Evolutionary conservation across 805 yeast genomes (phyloP).

Genomic region (Cyberlindnera nakhonratchasimensis): DNA sequence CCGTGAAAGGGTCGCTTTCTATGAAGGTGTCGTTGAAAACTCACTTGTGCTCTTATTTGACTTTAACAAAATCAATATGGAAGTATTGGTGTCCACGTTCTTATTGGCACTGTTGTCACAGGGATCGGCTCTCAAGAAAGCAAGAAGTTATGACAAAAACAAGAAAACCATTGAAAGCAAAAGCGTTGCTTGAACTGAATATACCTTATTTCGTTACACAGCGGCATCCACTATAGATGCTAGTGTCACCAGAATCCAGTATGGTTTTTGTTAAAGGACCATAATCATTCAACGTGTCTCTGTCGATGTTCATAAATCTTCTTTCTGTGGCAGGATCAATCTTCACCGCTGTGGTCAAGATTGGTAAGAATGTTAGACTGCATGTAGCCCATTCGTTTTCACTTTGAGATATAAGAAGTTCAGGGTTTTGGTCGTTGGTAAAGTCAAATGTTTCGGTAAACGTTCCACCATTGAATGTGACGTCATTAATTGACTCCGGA

Average conservation of each 20-base stretch:
- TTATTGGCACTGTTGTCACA: constrained; percentile 14
- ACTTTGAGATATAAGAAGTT: constrained; percentile 13
- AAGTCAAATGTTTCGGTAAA: constrained; percentile 24
- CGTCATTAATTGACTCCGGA: not conserved
- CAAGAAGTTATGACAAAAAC: not conserved
- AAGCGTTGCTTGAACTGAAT: not conserved
- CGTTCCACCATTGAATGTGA: constrained; percentile 13
- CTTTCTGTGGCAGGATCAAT: constrained; percentile 22
- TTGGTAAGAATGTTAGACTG: constrained; percentile 23
- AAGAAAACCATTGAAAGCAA: not conserved
- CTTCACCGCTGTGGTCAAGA: constrained; percentile 16
- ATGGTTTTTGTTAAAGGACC: constrained; percentile 23
- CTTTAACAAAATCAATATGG: constrained; percentile 24
- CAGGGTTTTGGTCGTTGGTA: constrained; percentile 7
- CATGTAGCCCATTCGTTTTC: constrained; percentile 27
- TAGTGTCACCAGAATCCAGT: constrained; percentile 10
- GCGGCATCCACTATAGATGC: constrained; percentile 25
- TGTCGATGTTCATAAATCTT: constrained; percentile 22
- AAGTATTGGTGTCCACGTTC: constrained; percentile 24
- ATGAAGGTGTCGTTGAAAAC: constrained; percentile 13
- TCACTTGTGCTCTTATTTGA: constrained; percentile 18
- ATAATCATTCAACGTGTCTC: constrained; percentile 19
- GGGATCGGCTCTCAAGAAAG: not conserved
- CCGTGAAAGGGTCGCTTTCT: constrained; percentile 23
- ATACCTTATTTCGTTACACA: constrained; percentile 15